Percentiles rank a stretch among this genome's conserved stretches.
These are phyloP conservation scores for Avicennia marina DNA, from an alignment of 257 asterid species.

Conservation along the genomic window DNA sequence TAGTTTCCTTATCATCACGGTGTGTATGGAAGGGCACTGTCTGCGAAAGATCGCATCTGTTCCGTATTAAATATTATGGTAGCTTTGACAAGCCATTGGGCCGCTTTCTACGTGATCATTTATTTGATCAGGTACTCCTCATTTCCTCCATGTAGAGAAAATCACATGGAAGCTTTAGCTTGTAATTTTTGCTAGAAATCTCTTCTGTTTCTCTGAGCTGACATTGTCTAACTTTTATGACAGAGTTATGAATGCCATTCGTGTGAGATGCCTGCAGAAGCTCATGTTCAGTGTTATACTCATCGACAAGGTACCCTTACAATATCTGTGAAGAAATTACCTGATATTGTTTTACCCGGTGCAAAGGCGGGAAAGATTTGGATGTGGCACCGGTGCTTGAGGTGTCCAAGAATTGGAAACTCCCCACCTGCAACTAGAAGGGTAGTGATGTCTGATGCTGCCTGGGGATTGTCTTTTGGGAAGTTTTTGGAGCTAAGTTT, in stretches of 20 bases:
- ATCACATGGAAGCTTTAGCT: slow-evolving; percentile 1
- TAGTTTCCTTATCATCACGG: slow-evolving; percentile 85
- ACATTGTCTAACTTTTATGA: slow-evolving; percentile 20
- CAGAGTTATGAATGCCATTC: slow-evolving; percentile 80
- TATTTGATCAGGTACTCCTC: slow-evolving; percentile 79
- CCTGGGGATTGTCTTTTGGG: slow-evolving; percentile 97
- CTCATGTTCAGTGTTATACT: slow-evolving; percentile 94
- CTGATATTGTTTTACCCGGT: slow-evolving; percentile 73
- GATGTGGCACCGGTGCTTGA: slow-evolving; percentile 99
- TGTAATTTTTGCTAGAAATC: not conserved
- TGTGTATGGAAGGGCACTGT: slow-evolving; percentile 97
- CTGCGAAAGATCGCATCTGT: slow-evolving; percentile 87
- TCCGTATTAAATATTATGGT: slow-evolving; percentile 87
- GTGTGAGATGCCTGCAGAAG: slow-evolving; percentile 92
- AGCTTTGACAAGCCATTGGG: slow-evolving; percentile 92
- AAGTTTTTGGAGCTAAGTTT: slow-evolving; percentile 97
- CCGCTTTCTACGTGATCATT: slow-evolving; percentile 81
- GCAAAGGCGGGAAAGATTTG: slow-evolving; percentile 88
- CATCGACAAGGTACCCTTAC: slow-evolving; percentile 96
- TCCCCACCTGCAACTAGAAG: slow-evolving; percentile 95
- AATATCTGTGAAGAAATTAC: slow-evolving; percentile 83
- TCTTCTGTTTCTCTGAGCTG: slow-evolving; percentile 8
- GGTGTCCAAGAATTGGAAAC: slow-evolving; percentile 80
- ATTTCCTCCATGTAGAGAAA: slow-evolving; percentile 19
- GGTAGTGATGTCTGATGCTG: slow-evolving; percentile 98